A percentile compares a stretch with the other conserved stretches of the same genome.
phyloP scores from a whole-genome alignment of 495 filamentous ascomycete species.

The Aspergillus sclerotiicarbonarius region DNA sequence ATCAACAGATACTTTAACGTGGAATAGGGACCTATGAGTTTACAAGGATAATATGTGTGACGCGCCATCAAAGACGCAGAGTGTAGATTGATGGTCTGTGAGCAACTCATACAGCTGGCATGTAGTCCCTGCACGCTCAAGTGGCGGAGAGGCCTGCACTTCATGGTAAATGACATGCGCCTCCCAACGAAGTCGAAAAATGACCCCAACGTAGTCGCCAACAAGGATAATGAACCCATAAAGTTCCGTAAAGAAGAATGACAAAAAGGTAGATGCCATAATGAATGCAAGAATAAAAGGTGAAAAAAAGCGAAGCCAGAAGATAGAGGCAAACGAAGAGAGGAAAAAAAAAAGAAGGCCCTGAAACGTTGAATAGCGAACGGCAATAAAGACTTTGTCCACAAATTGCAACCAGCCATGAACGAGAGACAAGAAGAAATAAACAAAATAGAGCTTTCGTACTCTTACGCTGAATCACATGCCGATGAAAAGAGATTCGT shows the following conservation, averaged over 20 bases:
- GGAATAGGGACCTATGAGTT: no score
- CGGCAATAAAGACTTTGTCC: slow-evolving; percentile 20
- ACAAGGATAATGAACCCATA: slow-evolving; percentile 11
- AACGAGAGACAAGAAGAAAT: slow-evolving; percentile 36
- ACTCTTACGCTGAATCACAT: slow-evolving; percentile 35
- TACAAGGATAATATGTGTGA: background rate
- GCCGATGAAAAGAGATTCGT: slow-evolving; percentile 44
- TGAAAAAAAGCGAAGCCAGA: slow-evolving; percentile 13
- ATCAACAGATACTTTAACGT: no score
- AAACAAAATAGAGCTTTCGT: slow-evolving; percentile 27
- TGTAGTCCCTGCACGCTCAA: slow-evolving; percentile 3
- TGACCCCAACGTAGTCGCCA: slow-evolving; percentile 9
- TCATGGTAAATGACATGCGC: slow-evolving; percentile 10
- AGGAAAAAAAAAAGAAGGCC: slow-evolving; percentile 19
- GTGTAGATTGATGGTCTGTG: slow-evolving; percentile 19
- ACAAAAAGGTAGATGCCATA: slow-evolving; percentile 11
- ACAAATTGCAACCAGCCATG: slow-evolving; percentile 34
- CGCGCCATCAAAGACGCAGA: slow-evolving; percentile 9
- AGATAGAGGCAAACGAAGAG: slow-evolving; percentile 9
- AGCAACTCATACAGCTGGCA: slow-evolving; percentile 6
- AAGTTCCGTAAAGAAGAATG: slow-evolving; percentile 12
- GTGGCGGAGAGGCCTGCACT: background rate
- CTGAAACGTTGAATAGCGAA: slow-evolving; percentile 17
- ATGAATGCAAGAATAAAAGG: slow-evolving; percentile 17
- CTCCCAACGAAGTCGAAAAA: slow-evolving; percentile 7